Evolutionary conservation across 495 filamentous ascomycete species (phyloP).

Genomic region (Elasticomyces elasticus): DNA sequence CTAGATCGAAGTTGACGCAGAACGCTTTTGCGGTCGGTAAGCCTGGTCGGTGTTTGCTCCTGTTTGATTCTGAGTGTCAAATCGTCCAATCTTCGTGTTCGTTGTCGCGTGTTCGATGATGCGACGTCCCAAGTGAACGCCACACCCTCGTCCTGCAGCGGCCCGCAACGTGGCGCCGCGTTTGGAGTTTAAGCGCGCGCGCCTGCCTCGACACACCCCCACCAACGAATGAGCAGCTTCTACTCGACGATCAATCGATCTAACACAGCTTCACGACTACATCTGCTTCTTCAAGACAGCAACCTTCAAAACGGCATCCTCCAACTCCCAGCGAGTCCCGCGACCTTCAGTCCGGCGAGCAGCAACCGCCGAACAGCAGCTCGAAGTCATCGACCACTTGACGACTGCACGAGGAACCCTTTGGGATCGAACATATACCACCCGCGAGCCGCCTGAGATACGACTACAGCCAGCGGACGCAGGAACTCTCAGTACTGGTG

Average conservation of each 20-base stretch:
- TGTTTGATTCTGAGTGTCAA: too few relatives aligned
- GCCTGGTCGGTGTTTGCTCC: too few relatives aligned
- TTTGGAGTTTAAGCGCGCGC: too few relatives aligned
- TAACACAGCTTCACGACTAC: not conserved
- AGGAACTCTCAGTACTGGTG: slow-evolving; percentile 30
- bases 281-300: slow-evolving; percentile 1
- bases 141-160: not conserved
- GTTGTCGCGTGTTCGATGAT: slow-evolving; percentile 6
- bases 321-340: slow-evolving; percentile 14
- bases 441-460: slow-evolving; percentile 27
- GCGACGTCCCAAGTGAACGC: not conserved
- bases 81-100: too few relatives aligned
- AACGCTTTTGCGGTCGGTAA: not conserved
- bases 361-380: slow-evolving; percentile 14
- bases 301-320: not conserved
- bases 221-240: slow-evolving; percentile 1
- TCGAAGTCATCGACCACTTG: slow-evolving; percentile 30
- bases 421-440: slow-evolving; percentile 34
- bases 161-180: not conserved
- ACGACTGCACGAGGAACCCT: slow-evolving; percentile 34
- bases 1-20: not conserved
- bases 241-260: not conserved
- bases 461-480: slow-evolving; percentile 32
- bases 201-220: too few relatives aligned
- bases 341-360: slow-evolving; percentile 13